Percentiles rank a stretch among this genome's conserved stretches.
Evolutionary conservation across 2,329 filamentous ascomycete species (phyloP).

Genomic region (Aureobasidium musti): DNA sequence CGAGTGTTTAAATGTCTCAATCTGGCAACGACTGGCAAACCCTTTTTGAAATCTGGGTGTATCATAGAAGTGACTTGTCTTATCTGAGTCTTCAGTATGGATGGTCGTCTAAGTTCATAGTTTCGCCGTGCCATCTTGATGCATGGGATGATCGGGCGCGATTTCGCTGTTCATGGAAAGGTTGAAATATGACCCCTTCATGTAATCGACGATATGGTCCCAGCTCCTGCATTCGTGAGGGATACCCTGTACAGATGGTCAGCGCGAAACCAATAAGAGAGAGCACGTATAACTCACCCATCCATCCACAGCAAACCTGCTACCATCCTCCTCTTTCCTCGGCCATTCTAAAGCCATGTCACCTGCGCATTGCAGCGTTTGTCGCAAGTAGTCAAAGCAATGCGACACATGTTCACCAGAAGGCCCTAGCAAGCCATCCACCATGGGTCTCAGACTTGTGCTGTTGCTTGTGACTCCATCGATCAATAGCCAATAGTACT

Average conservation of each 20-base stretch:
- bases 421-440: constrained; percentile 30
- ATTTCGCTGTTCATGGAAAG: constrained; percentile 27
- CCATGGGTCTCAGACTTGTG: constrained; percentile 33
- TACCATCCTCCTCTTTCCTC: constrained; percentile 34
- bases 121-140: constrained; percentile 5
- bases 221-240: constrained; percentile 20
- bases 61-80: no score
- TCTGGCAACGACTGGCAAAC: no score
- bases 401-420: constrained; percentile 36
- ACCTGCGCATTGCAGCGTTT: constrained; percentile 37
- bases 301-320: constrained; percentile 41
- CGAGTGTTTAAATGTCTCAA: no score
- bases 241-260: neutral
- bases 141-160: constrained; percentile 28
- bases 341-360: constrained; percentile 41
- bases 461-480: constrained; percentile 34
- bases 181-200: constrained; percentile 29
- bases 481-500: constrained; percentile 36
- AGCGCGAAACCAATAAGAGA: neutral
- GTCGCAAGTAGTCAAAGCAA: constrained; percentile 40
- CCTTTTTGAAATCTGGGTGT: no score
- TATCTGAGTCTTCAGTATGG: neutral
- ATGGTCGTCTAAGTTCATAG: neutral
- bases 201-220: constrained; percentile 30
- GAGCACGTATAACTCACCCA: constrained; percentile 33